These are phyloP conservation scores for Collybia sp. DNA, from an alignment of 768 basidiomycete genomes.

Conservation along the genomic window DNA sequence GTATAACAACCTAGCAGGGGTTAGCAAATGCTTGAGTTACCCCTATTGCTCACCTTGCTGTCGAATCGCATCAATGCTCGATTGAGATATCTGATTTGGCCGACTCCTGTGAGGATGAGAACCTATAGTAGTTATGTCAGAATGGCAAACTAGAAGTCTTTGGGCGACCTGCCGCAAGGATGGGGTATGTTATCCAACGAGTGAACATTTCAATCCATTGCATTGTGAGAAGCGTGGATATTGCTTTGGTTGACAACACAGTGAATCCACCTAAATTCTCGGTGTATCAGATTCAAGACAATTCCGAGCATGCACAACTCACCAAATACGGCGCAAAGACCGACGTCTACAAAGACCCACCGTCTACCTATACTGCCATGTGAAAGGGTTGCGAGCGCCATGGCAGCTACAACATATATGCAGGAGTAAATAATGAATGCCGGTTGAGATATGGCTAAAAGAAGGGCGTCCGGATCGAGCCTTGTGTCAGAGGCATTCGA, in stretches of 20 bases:
- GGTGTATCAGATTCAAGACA: constrained; percentile 1
- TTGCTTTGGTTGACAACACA: constrained; percentile 88
- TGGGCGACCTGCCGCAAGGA: constrained; percentile 49
- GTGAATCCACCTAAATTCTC: constrained; percentile 75
- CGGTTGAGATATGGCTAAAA: constrained; percentile 63
- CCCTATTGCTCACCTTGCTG: constrained; percentile 57
- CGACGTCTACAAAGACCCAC: constrained; percentile 82
- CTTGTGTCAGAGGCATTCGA: constrained; percentile 67
- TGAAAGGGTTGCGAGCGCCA: constrained; percentile 63
- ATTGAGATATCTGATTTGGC: constrained; percentile 83
- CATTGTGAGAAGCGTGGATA: constrained; percentile 80
- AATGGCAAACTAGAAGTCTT: not conserved
- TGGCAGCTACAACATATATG: constrained; percentile 52
- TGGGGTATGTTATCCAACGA: constrained; percentile 80
- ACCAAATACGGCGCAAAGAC: constrained; percentile 85
- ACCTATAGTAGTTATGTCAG: constrained; percentile 37
- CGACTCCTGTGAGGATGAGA: constrained; percentile 67
- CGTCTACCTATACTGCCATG: constrained; percentile 55
- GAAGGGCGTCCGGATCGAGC: constrained; percentile 62
- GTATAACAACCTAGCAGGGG: constrained; percentile 73
- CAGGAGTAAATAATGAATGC: constrained; percentile 75
- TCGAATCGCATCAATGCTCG: constrained; percentile 91
- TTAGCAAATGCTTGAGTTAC: not conserved
- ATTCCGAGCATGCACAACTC: constrained; percentile 8
- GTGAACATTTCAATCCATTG: constrained; percentile 74